These are phyloP conservation scores for Tuctoria greenei DNA, from an alignment of 176 grass and related monocot genomes.

Conservation along the genomic window DNA sequence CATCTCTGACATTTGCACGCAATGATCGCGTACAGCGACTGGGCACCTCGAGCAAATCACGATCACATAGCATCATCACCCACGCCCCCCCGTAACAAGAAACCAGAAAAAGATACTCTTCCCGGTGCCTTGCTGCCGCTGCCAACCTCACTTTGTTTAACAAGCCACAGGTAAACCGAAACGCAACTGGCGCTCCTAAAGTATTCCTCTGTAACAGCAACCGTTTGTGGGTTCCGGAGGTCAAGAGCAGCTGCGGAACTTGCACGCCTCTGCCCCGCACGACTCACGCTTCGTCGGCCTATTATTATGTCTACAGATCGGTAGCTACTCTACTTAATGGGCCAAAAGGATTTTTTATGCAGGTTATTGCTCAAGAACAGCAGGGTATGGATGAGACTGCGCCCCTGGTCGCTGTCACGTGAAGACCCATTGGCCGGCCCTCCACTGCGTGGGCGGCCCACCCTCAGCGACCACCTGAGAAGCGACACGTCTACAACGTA, in stretches of 20 bases:
- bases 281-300: too few species aligned
- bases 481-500: not conserved
- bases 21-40: not conserved
- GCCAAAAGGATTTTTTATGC: too few species aligned
- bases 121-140: not conserved
- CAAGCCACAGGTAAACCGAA: not conserved
- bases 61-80: not conserved
- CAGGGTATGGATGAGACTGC: not conserved
- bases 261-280: not conserved
- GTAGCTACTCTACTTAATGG: too few species aligned
- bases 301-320: too few species aligned
- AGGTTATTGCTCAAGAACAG: too few species aligned
- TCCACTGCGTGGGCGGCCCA: not conserved
- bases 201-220: too few species aligned
- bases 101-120: not conserved
- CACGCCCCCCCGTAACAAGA: not conserved
- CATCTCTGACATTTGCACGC: slow-evolving; percentile 8
- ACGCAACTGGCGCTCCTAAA: not conserved
- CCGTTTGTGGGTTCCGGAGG: not conserved
- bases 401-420: slow-evolving; percentile 34
- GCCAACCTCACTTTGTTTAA: not conserved
- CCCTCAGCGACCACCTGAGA: not conserved
- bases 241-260: not conserved
- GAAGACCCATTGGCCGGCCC: slow-evolving; percentile 36
- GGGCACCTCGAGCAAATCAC: not conserved